Evolutionary conservation across 2,329 filamentous ascomycete species (phyloP).

Genomic region (Pseudocercospora pini-densiflorae): DNA sequence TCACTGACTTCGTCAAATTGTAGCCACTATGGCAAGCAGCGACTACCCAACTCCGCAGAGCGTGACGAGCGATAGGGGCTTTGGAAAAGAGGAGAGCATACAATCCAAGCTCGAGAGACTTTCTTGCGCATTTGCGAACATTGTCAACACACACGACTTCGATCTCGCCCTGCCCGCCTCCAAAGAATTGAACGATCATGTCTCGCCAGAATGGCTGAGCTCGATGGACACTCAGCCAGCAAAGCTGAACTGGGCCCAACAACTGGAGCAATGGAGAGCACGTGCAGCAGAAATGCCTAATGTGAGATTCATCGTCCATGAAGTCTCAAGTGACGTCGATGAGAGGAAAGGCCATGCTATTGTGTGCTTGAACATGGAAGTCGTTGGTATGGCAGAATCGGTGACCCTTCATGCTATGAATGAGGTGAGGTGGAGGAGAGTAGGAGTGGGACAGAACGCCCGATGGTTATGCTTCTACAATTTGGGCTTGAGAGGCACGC

Average conservation of each 20-base stretch:
- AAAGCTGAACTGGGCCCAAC: slow-evolving; percentile 1
- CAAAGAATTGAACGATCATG: slow-evolving; percentile 4
- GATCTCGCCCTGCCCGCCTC: neutral
- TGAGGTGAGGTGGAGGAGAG: slow-evolving; percentile 12
- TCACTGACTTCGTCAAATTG: neutral
- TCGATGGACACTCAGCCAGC: slow-evolving; percentile 18
- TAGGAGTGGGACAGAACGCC: neutral
- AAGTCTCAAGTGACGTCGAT: slow-evolving; percentile 10
- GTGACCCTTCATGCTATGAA: slow-evolving; percentile 10
- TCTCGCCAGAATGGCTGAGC: slow-evolving; percentile 10
- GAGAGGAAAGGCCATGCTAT: slow-evolving; percentile 10
- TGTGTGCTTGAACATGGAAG: slow-evolving; percentile 17
- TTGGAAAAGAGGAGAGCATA: neutral
- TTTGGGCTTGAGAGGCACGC: slow-evolving; percentile 14
- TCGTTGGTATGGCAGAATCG: slow-evolving; percentile 7
- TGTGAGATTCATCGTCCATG: slow-evolving; percentile 9
- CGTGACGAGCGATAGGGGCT: neutral
- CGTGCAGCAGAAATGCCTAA: slow-evolving; percentile 2
- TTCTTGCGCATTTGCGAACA: slow-evolving; percentile 7
- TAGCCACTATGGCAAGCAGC: neutral
- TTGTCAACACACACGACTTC: slow-evolving; percentile 16
- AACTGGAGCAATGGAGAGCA: slow-evolving; percentile 7
- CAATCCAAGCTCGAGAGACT: slow-evolving; percentile 1
- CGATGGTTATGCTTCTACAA: slow-evolving; percentile 11
- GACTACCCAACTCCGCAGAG: neutral